Evolutionary conservation across 164 flowering plant species (phyloP).

Genomic region (Nymphaea colorata): DNA sequence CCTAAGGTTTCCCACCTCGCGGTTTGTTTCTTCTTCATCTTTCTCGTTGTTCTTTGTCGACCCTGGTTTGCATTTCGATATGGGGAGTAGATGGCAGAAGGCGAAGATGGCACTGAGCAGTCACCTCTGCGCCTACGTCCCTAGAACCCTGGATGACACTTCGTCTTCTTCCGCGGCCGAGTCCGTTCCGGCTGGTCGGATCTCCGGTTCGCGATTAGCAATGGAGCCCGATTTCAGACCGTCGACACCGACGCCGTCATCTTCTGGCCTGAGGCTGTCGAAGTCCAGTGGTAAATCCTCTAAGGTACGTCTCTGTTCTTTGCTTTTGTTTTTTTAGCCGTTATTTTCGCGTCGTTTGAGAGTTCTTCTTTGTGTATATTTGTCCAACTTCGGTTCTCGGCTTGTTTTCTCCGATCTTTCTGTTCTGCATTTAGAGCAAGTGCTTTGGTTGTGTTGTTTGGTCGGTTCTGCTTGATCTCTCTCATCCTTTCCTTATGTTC

Average conservation of each 20-base stretch:
- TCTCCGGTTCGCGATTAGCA: conserved; percentile 21
- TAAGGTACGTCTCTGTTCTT: conserved; percentile 28
- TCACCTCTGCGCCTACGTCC: conserved; percentile 38
- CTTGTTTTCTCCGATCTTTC: not conserved
- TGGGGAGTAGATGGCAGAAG: conserved; percentile 84
- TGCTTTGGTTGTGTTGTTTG: too few relatives aligned
- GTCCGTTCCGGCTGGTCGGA: conserved; percentile 9
- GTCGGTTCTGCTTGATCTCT: too few relatives aligned
- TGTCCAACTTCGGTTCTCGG: not conserved
- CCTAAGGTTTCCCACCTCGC: too few relatives aligned
- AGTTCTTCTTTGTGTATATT: conserved; percentile 6
- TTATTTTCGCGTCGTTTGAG: not conserved
- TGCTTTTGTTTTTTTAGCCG: too few relatives aligned
- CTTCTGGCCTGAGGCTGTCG: conserved; percentile 37
- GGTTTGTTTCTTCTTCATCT: too few relatives aligned
- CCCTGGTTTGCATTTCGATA: conserved; percentile 4
- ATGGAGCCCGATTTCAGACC: conserved; percentile 18
- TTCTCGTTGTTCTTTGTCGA: too few relatives aligned
- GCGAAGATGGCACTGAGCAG: conserved; percentile 57
- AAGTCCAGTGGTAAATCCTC: conserved; percentile 50
- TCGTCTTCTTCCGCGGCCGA: conserved; percentile 11
- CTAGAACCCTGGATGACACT: conserved; percentile 27
- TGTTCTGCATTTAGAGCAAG: not conserved
- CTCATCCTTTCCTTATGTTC: too few relatives aligned
- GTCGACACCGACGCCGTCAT: conserved; percentile 48